Conservation (phyloP, 2,329 filamentous ascomycete species). For the Calonectria pteridis region DNA sequence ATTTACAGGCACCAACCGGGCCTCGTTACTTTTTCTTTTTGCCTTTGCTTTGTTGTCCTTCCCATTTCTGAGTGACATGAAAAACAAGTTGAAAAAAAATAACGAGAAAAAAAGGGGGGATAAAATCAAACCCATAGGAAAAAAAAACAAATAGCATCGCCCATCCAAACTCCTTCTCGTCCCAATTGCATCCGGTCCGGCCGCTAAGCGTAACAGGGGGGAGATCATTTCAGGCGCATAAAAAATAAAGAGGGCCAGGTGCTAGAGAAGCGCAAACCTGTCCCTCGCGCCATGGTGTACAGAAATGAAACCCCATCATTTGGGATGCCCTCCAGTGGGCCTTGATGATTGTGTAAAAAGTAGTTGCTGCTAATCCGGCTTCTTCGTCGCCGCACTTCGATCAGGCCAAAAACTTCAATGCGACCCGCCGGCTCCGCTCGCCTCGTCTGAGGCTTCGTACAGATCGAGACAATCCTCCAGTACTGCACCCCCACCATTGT, state of each 20-base stretch:
- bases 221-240: constrained; percentile 15
- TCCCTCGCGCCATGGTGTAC: constrained; percentile 25
- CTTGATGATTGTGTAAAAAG: constrained; percentile 10
- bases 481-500: constrained; percentile 41
- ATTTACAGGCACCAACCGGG: constrained; percentile 31
- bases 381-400: neutral
- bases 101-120: constrained; percentile 27
- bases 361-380: neutral
- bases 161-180: constrained; percentile 31
- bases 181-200: constrained; percentile 29
- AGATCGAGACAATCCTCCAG: constrained; percentile 59
- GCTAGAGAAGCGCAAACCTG: constrained; percentile 16
- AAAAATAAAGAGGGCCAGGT: constrained; percentile 13
- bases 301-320: constrained; percentile 20
- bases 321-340: neutral
- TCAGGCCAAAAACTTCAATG: constrained; percentile 30
- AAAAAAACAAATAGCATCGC: constrained; percentile 18
- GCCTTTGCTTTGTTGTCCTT: neutral
- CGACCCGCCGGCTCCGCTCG: constrained; percentile 46
- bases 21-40: constrained; percentile 28
- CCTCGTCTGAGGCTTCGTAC: constrained; percentile 56
- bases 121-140: constrained; percentile 15
- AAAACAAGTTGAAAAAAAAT: constrained; percentile 21
- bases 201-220: constrained; percentile 31
- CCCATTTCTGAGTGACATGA: constrained; percentile 10